A percentile compares a stretch with the other conserved stretches of the same genome.
phyloP scores from a whole-genome alignment of 257 asterid genomes.

The Ligustrum vulgare region DNA sequence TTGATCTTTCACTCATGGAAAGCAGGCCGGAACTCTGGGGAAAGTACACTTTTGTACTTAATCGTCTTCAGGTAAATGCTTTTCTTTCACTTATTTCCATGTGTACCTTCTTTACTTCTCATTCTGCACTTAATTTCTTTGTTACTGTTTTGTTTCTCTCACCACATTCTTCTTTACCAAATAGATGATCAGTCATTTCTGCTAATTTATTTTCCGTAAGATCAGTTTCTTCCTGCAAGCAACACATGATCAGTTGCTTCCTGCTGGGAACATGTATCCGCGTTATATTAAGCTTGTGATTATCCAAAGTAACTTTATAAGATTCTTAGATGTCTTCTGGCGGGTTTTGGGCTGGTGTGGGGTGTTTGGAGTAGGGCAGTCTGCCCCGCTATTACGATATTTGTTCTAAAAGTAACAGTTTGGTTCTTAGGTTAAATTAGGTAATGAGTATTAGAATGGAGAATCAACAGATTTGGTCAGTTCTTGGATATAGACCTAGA shows the following conservation, averaged over 20 bases:
- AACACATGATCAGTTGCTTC: neutral
- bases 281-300: neutral
- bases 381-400: neutral
- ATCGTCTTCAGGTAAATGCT: conserved; percentile 84
- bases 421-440: too few species aligned
- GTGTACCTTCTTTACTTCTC: neutral
- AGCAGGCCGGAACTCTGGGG: conserved; percentile 99
- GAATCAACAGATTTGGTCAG: too few species aligned
- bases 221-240: neutral
- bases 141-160: neutral
- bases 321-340: neutral
- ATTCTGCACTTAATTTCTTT: neutral
- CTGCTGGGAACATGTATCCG: neutral
- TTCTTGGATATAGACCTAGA: too few species aligned
- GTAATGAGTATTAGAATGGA: too few species aligned
- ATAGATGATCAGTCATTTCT: neutral
- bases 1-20: conserved; percentile 90
- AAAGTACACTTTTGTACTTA: conserved; percentile 84
- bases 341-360: neutral
- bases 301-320: neutral
- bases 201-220: neutral
- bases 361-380: neutral
- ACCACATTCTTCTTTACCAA: neutral
- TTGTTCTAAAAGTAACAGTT: neutral
- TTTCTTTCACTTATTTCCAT: neutral